Conservation (phyloP, 2,329 filamentous ascomycete species). For the Phoma sp. region DNA sequence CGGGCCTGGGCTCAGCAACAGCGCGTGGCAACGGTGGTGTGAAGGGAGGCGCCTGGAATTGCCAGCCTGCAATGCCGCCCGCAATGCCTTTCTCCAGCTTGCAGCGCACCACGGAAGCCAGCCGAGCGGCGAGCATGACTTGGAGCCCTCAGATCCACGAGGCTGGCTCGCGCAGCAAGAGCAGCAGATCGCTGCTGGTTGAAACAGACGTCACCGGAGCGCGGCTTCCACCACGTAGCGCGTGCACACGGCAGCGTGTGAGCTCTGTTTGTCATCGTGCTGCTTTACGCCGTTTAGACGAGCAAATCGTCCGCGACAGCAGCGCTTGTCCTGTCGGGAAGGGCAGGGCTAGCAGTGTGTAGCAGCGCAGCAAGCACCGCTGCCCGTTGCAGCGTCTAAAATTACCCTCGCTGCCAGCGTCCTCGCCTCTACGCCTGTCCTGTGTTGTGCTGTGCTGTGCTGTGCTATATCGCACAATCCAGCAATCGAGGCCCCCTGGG, state of each 20-base stretch:
- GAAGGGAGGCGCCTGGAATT: conserved; percentile 9
- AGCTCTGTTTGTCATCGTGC: conserved; percentile 14
- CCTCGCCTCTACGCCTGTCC: background rate
- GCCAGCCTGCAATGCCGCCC: conserved; percentile 17
- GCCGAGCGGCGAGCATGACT: background rate
- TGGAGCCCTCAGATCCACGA: conserved; percentile 5
- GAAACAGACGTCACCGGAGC: conserved; percentile 35
- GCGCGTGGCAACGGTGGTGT: conserved; percentile 19
- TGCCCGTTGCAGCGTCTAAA: conserved; percentile 11
- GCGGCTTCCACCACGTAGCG: conserved; percentile 18
- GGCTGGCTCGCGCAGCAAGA: conserved; percentile 18
- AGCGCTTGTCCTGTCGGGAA: background rate
- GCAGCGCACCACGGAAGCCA: conserved; percentile 9
- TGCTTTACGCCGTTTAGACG: conserved; percentile 14
- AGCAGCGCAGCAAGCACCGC: conserved; percentile 3
- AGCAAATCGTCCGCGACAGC: conserved; percentile 16
- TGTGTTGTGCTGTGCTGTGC: background rate
- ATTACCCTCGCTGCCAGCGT: conserved; percentile 11
- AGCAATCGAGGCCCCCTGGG: background rate
- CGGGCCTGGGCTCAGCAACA: conserved; percentile 22
- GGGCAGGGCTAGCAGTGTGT: conserved; percentile 7
- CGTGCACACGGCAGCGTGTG: conserved; percentile 23
- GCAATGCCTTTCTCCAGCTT: background rate
- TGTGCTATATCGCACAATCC: conserved; percentile 1
- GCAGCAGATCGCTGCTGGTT: conserved; percentile 27